These are phyloP conservation scores for Wolfiporia cocos DNA, from an alignment of 1,284 basidiomycete species.

Conservation along the genomic window DNA sequence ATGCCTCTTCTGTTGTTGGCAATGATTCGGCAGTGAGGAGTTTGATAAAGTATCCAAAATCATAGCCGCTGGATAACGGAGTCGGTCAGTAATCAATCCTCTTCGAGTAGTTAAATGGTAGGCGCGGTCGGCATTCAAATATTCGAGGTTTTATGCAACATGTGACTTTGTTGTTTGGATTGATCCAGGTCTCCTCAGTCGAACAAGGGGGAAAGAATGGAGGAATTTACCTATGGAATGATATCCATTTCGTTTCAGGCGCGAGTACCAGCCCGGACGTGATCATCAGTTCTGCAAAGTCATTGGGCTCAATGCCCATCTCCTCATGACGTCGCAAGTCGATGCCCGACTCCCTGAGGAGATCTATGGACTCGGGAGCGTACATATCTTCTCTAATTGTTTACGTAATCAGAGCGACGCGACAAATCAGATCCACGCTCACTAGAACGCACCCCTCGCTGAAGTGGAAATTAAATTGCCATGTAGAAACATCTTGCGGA, in stretches of 20 bases:
- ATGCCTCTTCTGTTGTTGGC: constrained; percentile 85
- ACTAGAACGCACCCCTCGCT: constrained; percentile 88
- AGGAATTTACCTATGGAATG: constrained; percentile 85
- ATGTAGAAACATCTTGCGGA: constrained; percentile 86
- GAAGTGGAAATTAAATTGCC: constrained; percentile 99
- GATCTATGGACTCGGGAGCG: constrained; percentile 93
- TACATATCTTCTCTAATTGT: constrained; percentile 89
- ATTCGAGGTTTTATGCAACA: too few species aligned
- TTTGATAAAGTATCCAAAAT: constrained; percentile 98
- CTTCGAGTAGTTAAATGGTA: too few species aligned
- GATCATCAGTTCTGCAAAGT: constrained; percentile 97
- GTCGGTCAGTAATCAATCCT: constrained; percentile 7
- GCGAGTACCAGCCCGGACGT: constrained; percentile 91
- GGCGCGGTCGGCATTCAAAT: too few species aligned
- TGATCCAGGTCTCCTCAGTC: too few species aligned
- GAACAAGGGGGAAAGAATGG: constrained; percentile 3
- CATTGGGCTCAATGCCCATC: constrained; percentile 88
- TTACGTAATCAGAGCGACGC: constrained; percentile 18
- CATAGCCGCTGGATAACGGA: constrained; percentile 74
- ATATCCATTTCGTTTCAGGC: constrained; percentile 94
- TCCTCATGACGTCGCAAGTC: constrained; percentile 94
- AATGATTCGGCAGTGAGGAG: constrained; percentile 86
- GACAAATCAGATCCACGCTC: constrained; percentile 27
- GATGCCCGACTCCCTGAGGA: constrained; percentile 91
- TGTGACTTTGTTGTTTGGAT: too few species aligned